These are phyloP conservation scores for Hypoxylon fuscum DNA, from an alignment of 495 filamentous ascomycete species.

Conservation along the genomic window DNA sequence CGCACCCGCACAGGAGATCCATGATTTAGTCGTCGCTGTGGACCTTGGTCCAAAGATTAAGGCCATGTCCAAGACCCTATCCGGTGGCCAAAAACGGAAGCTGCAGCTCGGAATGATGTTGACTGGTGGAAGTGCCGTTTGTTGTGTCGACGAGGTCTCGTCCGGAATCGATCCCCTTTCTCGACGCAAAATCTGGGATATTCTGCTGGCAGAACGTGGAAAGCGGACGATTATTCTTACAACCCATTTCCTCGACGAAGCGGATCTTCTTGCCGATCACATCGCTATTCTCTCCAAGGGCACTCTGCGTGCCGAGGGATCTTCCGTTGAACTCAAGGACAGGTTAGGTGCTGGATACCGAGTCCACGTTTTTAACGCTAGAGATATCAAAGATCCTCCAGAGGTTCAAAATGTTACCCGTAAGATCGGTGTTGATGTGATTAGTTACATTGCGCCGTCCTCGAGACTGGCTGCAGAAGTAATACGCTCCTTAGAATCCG, in stretches of 20 bases:
- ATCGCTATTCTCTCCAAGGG: conserved; percentile 82
- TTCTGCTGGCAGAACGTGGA: conserved; percentile 81
- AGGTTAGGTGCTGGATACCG: conserved; percentile 77
- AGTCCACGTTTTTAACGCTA: conserved; percentile 70
- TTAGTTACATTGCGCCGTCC: conserved; percentile 70
- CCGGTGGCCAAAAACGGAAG: conserved; percentile 89
- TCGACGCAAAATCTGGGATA: conserved; percentile 88
- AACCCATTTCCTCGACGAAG: conserved; percentile 85
- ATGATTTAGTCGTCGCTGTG: conserved; percentile 68
- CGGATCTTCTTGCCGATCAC: conserved; percentile 77
- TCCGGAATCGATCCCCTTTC: conserved; percentile 84
- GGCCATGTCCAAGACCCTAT: conserved; percentile 73
- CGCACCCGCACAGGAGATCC: conserved; percentile 64
- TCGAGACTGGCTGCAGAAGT: conserved; percentile 70
- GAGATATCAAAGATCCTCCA: conserved; percentile 55
- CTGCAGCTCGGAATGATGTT: conserved; percentile 95
- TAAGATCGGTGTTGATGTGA: conserved; percentile 71
- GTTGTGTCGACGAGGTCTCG: conserved; percentile 88
- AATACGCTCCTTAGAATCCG: conserved; percentile 70
- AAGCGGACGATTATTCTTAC: conserved; percentile 82
- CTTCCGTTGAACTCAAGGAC: conserved; percentile 80
- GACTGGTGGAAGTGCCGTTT: conserved; percentile 82
- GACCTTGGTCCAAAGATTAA: conserved; percentile 76
- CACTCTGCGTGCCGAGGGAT: conserved; percentile 72
- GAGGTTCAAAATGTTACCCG: conserved; percentile 63